Percentiles rank a stretch among this genome's conserved stretches.
Conservation (phyloP, 257 asterid genomes). For the Rauvolfia tetraphylla region DNA sequence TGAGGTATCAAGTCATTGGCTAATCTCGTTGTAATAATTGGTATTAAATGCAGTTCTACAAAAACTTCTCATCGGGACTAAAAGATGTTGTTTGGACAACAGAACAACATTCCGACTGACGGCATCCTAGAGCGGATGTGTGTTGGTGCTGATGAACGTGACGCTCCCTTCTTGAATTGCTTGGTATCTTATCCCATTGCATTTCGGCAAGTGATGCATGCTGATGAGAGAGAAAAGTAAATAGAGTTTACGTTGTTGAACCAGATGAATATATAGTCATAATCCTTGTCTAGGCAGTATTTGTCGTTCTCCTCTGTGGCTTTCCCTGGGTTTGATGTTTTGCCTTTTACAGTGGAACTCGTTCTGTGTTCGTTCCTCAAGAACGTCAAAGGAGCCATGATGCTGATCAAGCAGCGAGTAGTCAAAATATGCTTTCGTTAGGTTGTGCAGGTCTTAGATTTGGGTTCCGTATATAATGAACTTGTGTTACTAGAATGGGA, state of each 20-base stretch:
- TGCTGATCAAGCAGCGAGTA: not conserved
- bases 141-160: too few species aligned
- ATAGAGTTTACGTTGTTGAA: not conserved
- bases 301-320: not conserved
- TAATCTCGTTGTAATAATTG: not conserved
- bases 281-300: not conserved
- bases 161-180: not conserved
- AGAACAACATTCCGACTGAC: slow-evolving; percentile 23
- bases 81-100: slow-evolving; percentile 70
- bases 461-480: not conserved
- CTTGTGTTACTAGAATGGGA: not conserved
- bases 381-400: not conserved
- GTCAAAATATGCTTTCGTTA: not conserved
- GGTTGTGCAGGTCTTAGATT: not conserved
- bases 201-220: not conserved
- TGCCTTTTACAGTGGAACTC: not conserved
- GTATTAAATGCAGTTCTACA: slow-evolving; percentile 53
- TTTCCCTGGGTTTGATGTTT: not conserved
- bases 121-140: too few species aligned
- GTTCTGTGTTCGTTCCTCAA: not conserved
- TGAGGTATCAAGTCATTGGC: not conserved
- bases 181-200: not conserved
- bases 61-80: slow-evolving; percentile 61
- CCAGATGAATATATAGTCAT: not conserved
- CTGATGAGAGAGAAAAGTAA: not conserved